A percentile compares a stretch with the other conserved stretches of the same genome.
Conservation (phyloP, 306 rosid species). For the Parietaria judaica region DNA sequence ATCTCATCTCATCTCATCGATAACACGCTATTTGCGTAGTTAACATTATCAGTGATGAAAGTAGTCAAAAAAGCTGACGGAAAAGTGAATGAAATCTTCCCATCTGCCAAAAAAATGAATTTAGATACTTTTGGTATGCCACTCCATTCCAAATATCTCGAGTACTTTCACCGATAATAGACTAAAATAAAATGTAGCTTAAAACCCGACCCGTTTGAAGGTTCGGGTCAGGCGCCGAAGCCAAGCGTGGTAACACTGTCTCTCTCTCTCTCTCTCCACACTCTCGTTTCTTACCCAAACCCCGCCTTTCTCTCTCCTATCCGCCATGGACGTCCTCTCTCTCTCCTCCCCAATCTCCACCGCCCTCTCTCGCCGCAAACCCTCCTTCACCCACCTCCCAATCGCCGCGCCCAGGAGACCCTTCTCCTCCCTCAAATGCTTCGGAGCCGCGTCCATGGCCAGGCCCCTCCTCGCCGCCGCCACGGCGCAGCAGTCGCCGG, state of each 20-base stretch:
- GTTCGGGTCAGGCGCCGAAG: no score
- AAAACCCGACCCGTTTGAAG: no score
- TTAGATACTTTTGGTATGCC: no score
- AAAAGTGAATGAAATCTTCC: no score
- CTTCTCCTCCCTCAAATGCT: slow-evolving; percentile 8
- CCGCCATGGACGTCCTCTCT: slow-evolving; percentile 63
- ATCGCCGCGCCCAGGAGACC: slow-evolving; percentile 9
- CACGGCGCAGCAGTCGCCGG: slow-evolving; percentile 46
- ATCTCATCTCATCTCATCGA: no score
- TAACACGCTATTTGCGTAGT: no score
- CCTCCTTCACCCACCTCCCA: slow-evolving; percentile 18
- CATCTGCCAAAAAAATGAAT: no score
- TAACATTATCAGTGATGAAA: no score
- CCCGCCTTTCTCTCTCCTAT: background rate
- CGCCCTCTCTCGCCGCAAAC: slow-evolving; percentile 23
- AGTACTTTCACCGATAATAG: no score
- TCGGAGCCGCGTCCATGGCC: slow-evolving; percentile 5
- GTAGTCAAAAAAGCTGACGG: no score
- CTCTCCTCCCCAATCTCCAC: slow-evolving; percentile 33
- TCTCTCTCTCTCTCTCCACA: background rate
- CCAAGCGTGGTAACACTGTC: background rate
- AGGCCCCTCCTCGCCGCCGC: slow-evolving; percentile 26
- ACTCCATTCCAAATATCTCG: no score
- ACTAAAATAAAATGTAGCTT: no score
- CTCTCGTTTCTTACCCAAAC: background rate